A percentile compares a stretch with the other conserved stretches of the same genome.
These are phyloP conservation scores for Eutrema yunnanense DNA, from an alignment of 345 rosid species.

Conservation along the genomic window DNA sequence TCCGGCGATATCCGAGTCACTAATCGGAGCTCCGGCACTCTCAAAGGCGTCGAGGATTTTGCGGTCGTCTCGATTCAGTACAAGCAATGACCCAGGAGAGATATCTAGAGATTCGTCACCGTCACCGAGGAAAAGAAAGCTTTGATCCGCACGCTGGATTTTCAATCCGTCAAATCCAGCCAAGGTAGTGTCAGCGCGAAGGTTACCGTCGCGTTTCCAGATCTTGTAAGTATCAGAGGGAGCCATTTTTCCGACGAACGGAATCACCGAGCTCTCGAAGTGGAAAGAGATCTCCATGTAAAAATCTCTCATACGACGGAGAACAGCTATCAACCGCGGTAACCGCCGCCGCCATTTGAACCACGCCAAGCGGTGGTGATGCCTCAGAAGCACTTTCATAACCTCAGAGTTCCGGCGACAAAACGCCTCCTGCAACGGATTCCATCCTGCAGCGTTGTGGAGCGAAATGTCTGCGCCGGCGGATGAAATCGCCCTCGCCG, in stretches of 20 bases:
- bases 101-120: slow-evolving; percentile 57
- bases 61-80: slow-evolving; percentile 70
- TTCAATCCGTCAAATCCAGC: slow-evolving; percentile 97
- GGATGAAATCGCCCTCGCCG: slow-evolving; percentile 49
- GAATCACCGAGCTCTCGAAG: slow-evolving; percentile 95
- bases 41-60: slow-evolving; percentile 86
- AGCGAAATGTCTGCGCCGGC: slow-evolving; percentile 85
- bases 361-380: slow-evolving; percentile 89
- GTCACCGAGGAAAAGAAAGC: slow-evolving; percentile 91
- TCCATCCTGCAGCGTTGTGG: slow-evolving; percentile 89
- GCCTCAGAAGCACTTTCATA: slow-evolving; percentile 50
- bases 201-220: slow-evolving; percentile 97
- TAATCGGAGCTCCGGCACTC: slow-evolving; percentile 76
- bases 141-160: slow-evolving; percentile 91
- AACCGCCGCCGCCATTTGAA: slow-evolving; percentile 87
- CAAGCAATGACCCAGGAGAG: slow-evolving; percentile 72
- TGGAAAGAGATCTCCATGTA: slow-evolving; percentile 98
- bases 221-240: slow-evolving; percentile 97
- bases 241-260: slow-evolving; percentile 86
- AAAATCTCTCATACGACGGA: slow-evolving; percentile 97
- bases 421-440: slow-evolving; percentile 86
- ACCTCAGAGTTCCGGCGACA: slow-evolving; percentile 71
- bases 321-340: slow-evolving; percentile 69
- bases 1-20: slow-evolving; percentile 73
- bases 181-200: slow-evolving; percentile 86